Percentiles rank a stretch among this genome's conserved stretches.
phyloP scores from a whole-genome alignment of 805 yeast genomes.

The Teunomyces stri region DNA sequence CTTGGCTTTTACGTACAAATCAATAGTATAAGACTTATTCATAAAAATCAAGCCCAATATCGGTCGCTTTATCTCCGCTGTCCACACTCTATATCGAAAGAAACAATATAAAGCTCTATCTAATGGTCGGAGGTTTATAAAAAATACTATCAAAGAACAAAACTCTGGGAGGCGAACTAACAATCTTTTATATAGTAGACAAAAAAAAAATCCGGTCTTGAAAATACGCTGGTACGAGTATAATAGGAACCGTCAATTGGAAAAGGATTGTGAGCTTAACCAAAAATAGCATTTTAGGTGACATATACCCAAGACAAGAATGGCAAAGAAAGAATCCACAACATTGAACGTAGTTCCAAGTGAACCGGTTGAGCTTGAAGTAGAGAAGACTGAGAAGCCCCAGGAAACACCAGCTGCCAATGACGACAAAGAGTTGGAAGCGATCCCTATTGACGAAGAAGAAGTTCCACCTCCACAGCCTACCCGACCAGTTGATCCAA shows the following conservation, averaged over 20 bases:
- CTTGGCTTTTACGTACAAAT: background rate
- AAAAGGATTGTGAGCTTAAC: background rate
- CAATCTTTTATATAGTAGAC: background rate
- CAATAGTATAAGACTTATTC: background rate
- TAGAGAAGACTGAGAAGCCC: background rate
- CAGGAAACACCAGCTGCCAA: background rate
- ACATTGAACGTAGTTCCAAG: slow-evolving; percentile 29
- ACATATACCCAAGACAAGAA: slow-evolving; percentile 3
- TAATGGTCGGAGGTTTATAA: slow-evolving; percentile 30
- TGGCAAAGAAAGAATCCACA: slow-evolving; percentile 19
- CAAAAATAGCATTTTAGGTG: background rate
- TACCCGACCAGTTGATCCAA: slow-evolving; percentile 62
- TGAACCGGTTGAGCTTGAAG: slow-evolving; percentile 34
- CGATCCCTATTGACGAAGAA: slow-evolving; percentile 8
- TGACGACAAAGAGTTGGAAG: background rate
- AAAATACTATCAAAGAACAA: slow-evolving; percentile 24
- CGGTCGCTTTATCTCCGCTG: slow-evolving; percentile 41
- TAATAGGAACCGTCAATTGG: background rate
- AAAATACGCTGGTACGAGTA: background rate
- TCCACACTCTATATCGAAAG: slow-evolving; percentile 42
- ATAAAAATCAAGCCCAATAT: background rate
- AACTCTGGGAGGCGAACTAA: background rate
- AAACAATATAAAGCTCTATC: slow-evolving; percentile 41
- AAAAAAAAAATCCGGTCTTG: background rate
- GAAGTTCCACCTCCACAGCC: slow-evolving; percentile 37